A percentile compares a stretch with the other conserved stretches of the same genome.
Conservation (phyloP, 2,329 filamentous ascomycete genomes). For the Calonectria fujianensis region DNA sequence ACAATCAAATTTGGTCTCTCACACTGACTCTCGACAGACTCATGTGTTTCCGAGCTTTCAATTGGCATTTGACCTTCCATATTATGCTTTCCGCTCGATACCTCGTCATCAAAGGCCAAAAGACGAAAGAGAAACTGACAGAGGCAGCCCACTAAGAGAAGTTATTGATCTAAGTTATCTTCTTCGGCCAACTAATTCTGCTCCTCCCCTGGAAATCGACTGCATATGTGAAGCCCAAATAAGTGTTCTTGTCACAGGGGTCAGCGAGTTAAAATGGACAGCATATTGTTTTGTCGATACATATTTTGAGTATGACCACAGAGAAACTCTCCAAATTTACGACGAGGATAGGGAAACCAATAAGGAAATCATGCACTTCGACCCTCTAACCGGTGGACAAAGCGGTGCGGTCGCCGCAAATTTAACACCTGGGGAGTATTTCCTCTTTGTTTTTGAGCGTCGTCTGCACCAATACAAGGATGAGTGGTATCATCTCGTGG, state of each 20-base stretch:
- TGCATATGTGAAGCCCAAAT: not conserved
- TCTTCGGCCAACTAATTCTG: not conserved
- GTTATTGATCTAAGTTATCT: not conserved
- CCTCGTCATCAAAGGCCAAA: not conserved
- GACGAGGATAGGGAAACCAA: not conserved
- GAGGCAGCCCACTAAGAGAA: not conserved
- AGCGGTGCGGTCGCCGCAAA: not conserved
- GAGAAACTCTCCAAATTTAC: not conserved
- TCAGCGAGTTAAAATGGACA: not conserved
- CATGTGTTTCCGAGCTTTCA: not conserved
- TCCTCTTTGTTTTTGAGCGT: not conserved
- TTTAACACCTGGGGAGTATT: not conserved
- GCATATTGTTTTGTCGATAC: not conserved
- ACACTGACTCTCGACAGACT: not conserved
- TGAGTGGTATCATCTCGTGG: not conserved
- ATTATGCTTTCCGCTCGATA: not conserved
- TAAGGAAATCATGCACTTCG: not conserved
- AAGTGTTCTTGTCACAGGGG: not conserved
- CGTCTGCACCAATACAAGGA: not conserved
- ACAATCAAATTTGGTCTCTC: no score
- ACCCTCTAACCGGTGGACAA: not conserved
- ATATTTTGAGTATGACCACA: not conserved
- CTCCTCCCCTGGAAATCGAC: not conserved
- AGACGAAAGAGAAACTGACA: not conserved
- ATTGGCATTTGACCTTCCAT: not conserved